Evolutionary conservation across 768 basidiomycete genomes (phyloP).

Genomic region (Aureoboletus auriporus): DNA sequence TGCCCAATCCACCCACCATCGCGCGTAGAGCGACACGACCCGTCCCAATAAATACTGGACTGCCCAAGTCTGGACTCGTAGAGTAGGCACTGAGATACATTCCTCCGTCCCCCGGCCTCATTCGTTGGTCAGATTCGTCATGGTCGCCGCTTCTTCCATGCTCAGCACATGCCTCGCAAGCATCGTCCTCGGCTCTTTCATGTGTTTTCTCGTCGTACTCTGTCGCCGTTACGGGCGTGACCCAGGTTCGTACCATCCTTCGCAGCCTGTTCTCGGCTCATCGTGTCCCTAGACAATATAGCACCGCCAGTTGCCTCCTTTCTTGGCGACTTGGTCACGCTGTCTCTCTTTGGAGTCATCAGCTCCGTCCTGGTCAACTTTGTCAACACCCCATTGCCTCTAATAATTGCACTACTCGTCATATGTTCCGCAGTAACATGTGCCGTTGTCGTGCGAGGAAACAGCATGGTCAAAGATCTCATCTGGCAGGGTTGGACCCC

Average conservation of each 20-base stretch:
- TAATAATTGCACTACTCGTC: slow-evolving; percentile 47
- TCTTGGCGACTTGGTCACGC: slow-evolving; percentile 88
- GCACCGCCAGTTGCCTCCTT: slow-evolving; percentile 91
- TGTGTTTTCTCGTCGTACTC: slow-evolving; percentile 78
- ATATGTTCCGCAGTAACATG: slow-evolving; percentile 49
- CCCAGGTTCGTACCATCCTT: slow-evolving; percentile 57
- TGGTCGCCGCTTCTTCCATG: slow-evolving; percentile 78
- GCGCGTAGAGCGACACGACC: slow-evolving; percentile 19
- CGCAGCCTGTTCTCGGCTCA: not conserved
- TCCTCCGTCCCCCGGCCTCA: not conserved
- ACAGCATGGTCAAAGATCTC: slow-evolving; percentile 65
- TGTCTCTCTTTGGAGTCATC: slow-evolving; percentile 75
- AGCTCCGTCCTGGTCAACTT: slow-evolving; percentile 67
- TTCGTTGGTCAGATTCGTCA: slow-evolving; percentile 53
- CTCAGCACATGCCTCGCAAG: slow-evolving; percentile 75
- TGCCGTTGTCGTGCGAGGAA: slow-evolving; percentile 55
- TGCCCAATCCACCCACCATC: slow-evolving; percentile 36
- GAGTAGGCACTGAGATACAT: slow-evolving; percentile 29
- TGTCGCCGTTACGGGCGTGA: slow-evolving; percentile 75
- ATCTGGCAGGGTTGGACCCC: slow-evolving; percentile 87
- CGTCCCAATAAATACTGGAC: slow-evolving; percentile 23
- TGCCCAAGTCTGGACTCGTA: slow-evolving; percentile 34
- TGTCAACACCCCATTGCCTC: slow-evolving; percentile 62
- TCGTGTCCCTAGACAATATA: slow-evolving; percentile 70
- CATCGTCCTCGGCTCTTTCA: slow-evolving; percentile 84